phyloP scores from a whole-genome alignment of 2,329 filamentous ascomycete genomes.

The Didymella pinodella region DNA sequence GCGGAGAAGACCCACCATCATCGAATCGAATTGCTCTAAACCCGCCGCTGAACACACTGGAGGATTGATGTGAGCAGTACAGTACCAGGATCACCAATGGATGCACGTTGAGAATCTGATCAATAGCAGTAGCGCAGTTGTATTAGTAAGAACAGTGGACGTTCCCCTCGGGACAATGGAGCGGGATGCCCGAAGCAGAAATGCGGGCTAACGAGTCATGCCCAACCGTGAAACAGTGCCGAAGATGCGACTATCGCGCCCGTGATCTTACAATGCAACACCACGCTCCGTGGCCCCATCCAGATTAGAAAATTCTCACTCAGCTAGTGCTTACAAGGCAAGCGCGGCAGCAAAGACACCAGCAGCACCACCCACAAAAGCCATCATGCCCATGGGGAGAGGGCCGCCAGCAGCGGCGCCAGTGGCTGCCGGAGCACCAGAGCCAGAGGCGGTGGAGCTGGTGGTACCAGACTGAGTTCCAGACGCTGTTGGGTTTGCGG shows the following conservation, averaged over 20 bases:
- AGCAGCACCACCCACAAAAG: slow-evolving; percentile 34
- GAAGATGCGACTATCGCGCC: slow-evolving; percentile 10
- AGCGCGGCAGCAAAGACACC: slow-evolving; percentile 36
- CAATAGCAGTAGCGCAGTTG: not conserved
- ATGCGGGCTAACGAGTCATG: slow-evolving; percentile 16
- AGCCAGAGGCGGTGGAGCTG: slow-evolving; percentile 19
- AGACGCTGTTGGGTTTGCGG: slow-evolving; percentile 18
- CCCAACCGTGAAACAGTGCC: slow-evolving; percentile 8
- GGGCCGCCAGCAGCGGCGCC: slow-evolving; percentile 31
- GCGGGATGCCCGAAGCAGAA: slow-evolving; percentile 6
- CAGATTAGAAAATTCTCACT: slow-evolving; percentile 6
- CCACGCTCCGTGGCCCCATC: slow-evolving; percentile 13
- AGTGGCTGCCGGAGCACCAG: slow-evolving; percentile 22
- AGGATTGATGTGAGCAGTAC: slow-evolving; percentile 9
- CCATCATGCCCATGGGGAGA: slow-evolving; percentile 31
- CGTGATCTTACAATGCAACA: slow-evolving; percentile 15
- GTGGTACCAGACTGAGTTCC: slow-evolving; percentile 11
- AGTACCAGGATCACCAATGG: not conserved
- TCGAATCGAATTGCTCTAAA: slow-evolving; percentile 7
- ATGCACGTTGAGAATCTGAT: slow-evolving; percentile 5
- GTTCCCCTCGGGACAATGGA: not conserved
- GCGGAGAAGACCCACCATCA: slow-evolving; percentile 15
- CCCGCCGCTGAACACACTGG: slow-evolving; percentile 18
- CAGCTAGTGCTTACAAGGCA: slow-evolving; percentile 29
- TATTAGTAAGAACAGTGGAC: slow-evolving; percentile 6